Conservation (phyloP, 2,329 filamentous ascomycete genomes). For the Teratosphaeria pseudoeucalypti region DNA sequence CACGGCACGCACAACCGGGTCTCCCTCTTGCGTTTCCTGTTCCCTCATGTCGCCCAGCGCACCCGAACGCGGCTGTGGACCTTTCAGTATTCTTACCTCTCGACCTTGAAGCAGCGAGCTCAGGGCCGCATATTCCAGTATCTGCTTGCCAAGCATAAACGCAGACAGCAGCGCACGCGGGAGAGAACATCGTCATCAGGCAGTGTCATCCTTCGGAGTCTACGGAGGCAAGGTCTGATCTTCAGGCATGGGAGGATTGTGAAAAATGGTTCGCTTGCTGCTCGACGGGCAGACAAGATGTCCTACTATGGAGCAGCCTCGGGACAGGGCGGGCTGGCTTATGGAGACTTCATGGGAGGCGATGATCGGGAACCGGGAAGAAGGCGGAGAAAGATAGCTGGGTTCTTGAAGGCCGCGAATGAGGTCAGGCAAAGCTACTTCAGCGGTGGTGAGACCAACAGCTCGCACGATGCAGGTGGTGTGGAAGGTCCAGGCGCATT, state of each 20-base stretch:
- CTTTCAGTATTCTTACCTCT: conserved; percentile 66
- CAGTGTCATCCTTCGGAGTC: conserved; percentile 1
- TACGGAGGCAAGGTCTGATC: conserved; percentile 4
- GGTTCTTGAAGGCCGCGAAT: conserved; percentile 61
- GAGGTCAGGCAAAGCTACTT: conserved; percentile 58
- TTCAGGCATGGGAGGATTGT: conserved; percentile 19
- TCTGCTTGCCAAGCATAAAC: conserved; percentile 18
- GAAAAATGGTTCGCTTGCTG: conserved; percentile 25
- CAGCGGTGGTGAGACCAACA: conserved; percentile 15
- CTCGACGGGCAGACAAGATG: conserved; percentile 18
- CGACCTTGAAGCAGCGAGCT: conserved; percentile 56
- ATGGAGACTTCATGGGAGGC: conserved; percentile 24
- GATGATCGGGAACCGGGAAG: conserved; percentile 50
- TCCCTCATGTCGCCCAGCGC: conserved; percentile 26
- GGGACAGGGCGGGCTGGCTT: conserved; percentile 13
- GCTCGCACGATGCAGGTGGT: conserved; percentile 18
- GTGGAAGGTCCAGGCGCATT: conserved; percentile 50
- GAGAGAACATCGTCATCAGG: not conserved
- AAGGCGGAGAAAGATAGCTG: conserved; percentile 68
- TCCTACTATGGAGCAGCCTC: conserved; percentile 11
- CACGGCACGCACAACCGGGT: conserved; percentile 9
- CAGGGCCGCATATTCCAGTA: conserved; percentile 63
- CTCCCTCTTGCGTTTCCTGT: conserved; percentile 52
- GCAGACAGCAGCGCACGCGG: conserved; percentile 33
- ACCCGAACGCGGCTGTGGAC: conserved; percentile 56